Base-by-base conservation (phyloP, 1,284 basidiomycete genomes). In the Schizopora paradoxa region DNA sequence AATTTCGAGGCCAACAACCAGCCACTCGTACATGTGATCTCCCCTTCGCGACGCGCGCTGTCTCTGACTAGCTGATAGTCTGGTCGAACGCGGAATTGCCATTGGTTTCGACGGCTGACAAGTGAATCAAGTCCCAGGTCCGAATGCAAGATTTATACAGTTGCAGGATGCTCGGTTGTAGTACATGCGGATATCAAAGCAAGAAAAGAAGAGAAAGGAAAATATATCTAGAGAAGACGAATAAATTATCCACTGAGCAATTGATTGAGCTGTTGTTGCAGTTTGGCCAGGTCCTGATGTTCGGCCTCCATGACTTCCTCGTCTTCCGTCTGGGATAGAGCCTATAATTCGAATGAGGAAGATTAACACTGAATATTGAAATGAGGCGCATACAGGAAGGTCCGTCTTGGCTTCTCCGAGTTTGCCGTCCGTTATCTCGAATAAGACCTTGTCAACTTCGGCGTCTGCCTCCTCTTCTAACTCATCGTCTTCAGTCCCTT, bases 371-470 rank as follows among this genome's bases (percentile, higher is more conserved):
- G 22, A 42, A 25, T 39, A n/a, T n/a, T n/a, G 14, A 21, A 28
- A 10, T 29, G 11, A 2, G 18, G 34, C 11, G 75, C 88, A 61
- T 61, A 95, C 93, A 33, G 92, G 93, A 53, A 91, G 64, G 43
- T 84, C 82, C 28, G 73, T 77, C 37, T 77, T 79, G 40, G 86
- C 89, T 22, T 87, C 79, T 5, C 92, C 93, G 3, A 97, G 73
- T 68, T 97, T 97, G 52, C 95, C 96, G 57, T 97, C 86, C 5
- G 96, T 99, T 49, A 99, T 74, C 51, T 98, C 91, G 58, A 86
- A 97, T 31, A 99, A 65, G 2, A 99, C 91, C 63, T 95, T 97
- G 64, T 99, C 95, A 8, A 99, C 91, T 61, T 99, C 96, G 16
- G 81, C 91, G 58, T 98, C 91, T 0, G 96, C 96, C 66, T 99